Conservation (phyloP, 495 filamentous ascomycete genomes). For the Copromyces sp. region DNA sequence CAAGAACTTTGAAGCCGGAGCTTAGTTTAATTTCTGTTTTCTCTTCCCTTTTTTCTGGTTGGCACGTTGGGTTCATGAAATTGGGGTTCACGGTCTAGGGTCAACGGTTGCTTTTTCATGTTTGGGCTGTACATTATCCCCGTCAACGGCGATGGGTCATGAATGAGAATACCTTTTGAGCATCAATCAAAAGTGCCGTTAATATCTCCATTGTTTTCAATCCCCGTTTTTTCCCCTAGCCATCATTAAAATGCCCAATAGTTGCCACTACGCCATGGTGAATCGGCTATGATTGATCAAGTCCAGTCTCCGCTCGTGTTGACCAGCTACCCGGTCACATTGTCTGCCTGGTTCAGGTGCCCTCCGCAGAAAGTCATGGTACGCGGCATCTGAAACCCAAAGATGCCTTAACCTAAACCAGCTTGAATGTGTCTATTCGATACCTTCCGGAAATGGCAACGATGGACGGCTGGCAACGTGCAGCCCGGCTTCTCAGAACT, state of each 20-base stretch:
- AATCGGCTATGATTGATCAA: neutral
- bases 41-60: slow-evolving; percentile 55
- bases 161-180: slow-evolving; percentile 43
- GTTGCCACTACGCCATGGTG: neutral
- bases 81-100: slow-evolving; percentile 75
- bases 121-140: slow-evolving; percentile 90
- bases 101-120: slow-evolving; percentile 64
- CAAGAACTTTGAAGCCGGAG: slow-evolving; percentile 70
- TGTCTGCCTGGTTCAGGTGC: neutral
- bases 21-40: slow-evolving; percentile 41
- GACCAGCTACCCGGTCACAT: neutral
- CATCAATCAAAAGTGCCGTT: slow-evolving; percentile 5
- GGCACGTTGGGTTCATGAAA: slow-evolving; percentile 63
- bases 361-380: neutral
- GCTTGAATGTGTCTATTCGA: neutral
- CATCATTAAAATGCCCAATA: neutral
- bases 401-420: neutral
- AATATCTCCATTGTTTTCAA: neutral
- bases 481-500: slow-evolving; percentile 25
- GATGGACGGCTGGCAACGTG: neutral
- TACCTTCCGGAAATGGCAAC: neutral
- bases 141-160: slow-evolving; percentile 58
- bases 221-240: neutral
- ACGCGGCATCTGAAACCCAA: neutral
- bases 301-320: neutral